Conservation (phyloP, 179 eudicot genomes). For the Spinacia oleracea region DNA sequence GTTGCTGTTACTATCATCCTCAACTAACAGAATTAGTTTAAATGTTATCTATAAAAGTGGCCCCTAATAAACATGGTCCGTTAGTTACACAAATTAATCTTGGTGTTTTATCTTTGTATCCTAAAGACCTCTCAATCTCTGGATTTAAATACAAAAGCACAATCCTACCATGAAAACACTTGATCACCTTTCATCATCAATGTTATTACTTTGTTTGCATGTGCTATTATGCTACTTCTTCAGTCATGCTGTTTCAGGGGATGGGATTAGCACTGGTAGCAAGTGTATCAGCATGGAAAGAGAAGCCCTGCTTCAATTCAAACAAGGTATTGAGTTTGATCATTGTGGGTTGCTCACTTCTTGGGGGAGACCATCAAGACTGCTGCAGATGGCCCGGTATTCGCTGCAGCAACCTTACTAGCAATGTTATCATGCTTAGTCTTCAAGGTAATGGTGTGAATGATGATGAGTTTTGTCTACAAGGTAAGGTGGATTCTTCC, state of each 20-base stretch:
- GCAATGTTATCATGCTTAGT: constrained; percentile 17
- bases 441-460: background rate
- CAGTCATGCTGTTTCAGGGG: background rate
- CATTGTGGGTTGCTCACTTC: constrained; percentile 9
- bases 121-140: no score
- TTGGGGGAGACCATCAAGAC: constrained; percentile 11
- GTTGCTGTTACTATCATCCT: no score
- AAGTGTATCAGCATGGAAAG: background rate
- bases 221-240: background rate
- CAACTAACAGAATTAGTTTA: no score
- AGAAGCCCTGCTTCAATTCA: constrained; percentile 26
- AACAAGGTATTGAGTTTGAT: background rate
- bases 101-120: no score
- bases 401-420: constrained; percentile 17
- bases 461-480: background rate
- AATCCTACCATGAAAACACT: background rate
- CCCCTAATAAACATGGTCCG: no score
- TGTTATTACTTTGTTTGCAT: background rate
- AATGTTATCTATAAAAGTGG: no score
- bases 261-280: background rate
- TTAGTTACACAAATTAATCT: no score
- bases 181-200: no score
- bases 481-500: constrained; percentile 27
- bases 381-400: constrained; percentile 31
- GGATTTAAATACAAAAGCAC: no score